These are phyloP conservation scores for Ceratocystis alfenasii DNA, from an alignment of 2,329 filamentous ascomycete species.

Conservation along the genomic window DNA sequence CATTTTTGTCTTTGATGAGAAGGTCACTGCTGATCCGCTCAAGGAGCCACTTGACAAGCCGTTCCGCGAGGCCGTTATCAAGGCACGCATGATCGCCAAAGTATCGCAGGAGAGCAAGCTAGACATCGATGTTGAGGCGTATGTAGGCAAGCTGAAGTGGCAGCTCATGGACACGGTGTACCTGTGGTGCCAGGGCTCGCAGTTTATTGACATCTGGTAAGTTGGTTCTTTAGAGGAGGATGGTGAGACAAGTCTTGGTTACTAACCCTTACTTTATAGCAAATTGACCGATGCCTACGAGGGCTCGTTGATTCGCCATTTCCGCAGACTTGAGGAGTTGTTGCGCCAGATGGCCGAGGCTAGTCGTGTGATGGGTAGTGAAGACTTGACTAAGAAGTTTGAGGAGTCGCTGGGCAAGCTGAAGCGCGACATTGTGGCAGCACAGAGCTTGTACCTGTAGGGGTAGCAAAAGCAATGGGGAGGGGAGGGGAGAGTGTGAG, in stretches of 20 bases:
- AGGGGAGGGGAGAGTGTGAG: not conserved
- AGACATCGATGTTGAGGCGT: conserved; percentile 88
- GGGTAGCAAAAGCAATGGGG: not conserved
- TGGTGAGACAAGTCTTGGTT: conserved; percentile 12
- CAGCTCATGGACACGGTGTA: conserved; percentile 95
- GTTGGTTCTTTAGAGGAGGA: conserved; percentile 30
- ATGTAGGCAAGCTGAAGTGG: conserved; percentile 77
- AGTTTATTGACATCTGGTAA: conserved; percentile 91
- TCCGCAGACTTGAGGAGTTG: conserved; percentile 87
- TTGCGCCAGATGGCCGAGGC: conserved; percentile 92
- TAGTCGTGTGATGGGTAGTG: conserved; percentile 94
- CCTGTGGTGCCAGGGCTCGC: conserved; percentile 78
- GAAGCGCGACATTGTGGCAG: conserved; percentile 83
- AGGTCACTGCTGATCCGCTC: conserved; percentile 64
- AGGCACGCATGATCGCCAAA: conserved; percentile 81
- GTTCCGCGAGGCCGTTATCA: conserved; percentile 71
- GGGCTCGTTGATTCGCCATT: conserved; percentile 88
- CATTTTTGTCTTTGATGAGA: conserved; percentile 96
- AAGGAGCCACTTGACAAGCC: conserved; percentile 80
- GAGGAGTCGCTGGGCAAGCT: conserved; percentile 76
- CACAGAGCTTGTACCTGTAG: conserved; percentile 84
- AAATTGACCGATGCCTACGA: conserved; percentile 99
- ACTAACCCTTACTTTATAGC: conserved; percentile 37
- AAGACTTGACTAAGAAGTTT: conserved; percentile 86
- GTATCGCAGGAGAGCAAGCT: conserved; percentile 92